Base-by-base conservation (phyloP, 257 asterid species). In the Solanum chilense region DNA sequence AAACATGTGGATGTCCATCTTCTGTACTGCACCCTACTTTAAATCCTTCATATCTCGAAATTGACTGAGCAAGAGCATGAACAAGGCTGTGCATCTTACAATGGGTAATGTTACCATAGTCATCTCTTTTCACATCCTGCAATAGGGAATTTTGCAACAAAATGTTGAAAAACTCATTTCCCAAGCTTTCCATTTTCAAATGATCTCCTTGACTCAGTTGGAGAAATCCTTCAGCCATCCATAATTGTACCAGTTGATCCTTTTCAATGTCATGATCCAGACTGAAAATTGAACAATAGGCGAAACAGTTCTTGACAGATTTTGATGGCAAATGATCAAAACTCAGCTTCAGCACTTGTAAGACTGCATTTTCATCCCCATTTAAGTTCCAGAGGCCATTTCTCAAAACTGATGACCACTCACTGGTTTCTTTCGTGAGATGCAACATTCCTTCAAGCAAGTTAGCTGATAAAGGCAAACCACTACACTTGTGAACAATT, bases 191-290 rank as follows among this genome's bases (percentile, higher is more conserved):
- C 84, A 49, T 47, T 85, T 71, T 73, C 76, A 52, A 39, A 18
- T 83, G 69, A 69, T 25, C 33, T 71, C 85, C 71, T 2, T 8
- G 15, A 7, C 21, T 74, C 6, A n/a, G 29, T 66, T 42, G 83
- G 73, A 90, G 90, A 78, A 90, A 89, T 9, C 92, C 93, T 85
- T 89, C 88, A 0, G 91, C 90, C 91, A 89, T 91, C 90, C 90
- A 89, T 16, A 87, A 86, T 45, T 86, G 33, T 35, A 91, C 81
- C 35, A 90, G 14, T 4, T 12, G 2, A 11, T 89, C 86, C 83
- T 78, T 88, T 27, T 25, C 14, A 1, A 88, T 68, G 13, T 1
- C 2, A 5, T 12, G 10, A 25, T 87, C 86, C 31, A 86, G 82
- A 15, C 56, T 31, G 25, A 88, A 90, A 16, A 90, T 83, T 1